Evolutionary conservation across 2,329 filamentous ascomycete genomes (phyloP), one percentile per base, ranked within the genome.

Genomic region (Colletotrichum coccodes): DNA sequence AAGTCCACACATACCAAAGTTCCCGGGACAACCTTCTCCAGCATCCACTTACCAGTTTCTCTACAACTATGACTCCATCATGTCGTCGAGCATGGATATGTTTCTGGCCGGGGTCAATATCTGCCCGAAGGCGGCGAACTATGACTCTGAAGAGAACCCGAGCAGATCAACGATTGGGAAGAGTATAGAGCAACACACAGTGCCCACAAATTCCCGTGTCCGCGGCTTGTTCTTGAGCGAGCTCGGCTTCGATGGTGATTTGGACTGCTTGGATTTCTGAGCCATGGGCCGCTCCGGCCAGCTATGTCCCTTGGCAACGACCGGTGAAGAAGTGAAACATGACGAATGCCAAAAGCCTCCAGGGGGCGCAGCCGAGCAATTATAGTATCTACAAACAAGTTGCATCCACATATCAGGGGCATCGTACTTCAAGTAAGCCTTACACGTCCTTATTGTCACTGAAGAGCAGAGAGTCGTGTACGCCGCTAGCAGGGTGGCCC

Each of bases 1-100:
- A 1, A 59, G 44, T 2, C 68, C 70, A 1, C 76, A 88, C 28
- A 77, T 78, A 0, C 76, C 75, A 11, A 47, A 42, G 44, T 64
- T 58, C 4, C 60, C 60, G 1, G 57, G 60, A 5, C 46, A 40
- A 4, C 59, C 44, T 2, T 64, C 50, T 3, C 42, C 60, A 4
- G 12, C 58, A 28, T 5, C 30, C n/a, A 4, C 30, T 4, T 46
- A 18, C 2, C 8, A 4, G 8, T 59, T 38, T 9, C 6, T n/a
- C 11, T 38, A 14, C 14, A 18, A 7, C 12, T 3, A 6, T 3
- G 12, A 32, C 21, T 14, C 28, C 2, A 36, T 3, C 5, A 26
- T 8, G 14, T 28, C 30, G 42, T 12, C 7, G 2, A 42, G 42
- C 5, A 34, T 9, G 14, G 21, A 7, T 6, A 54, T 26, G 50